Base-by-base conservation (phyloP, 768 basidiomycete species). In the Trametopsis cervina region DNA sequence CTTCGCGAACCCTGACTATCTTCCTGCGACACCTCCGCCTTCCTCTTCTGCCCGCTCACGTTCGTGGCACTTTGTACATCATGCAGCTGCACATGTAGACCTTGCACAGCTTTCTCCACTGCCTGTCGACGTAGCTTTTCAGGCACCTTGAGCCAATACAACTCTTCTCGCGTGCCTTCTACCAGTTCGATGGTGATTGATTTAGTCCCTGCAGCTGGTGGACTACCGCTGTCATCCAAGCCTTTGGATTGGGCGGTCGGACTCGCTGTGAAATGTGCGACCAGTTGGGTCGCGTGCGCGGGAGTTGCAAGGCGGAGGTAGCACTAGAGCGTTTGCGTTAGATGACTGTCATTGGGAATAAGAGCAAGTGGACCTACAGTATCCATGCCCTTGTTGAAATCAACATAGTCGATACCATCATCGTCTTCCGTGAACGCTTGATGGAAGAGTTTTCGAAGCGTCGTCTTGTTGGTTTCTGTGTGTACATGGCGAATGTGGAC, bases 91-190 rank as follows among this genome's bases (percentile, higher is more conserved):
- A 26, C 33, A 17, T 13, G 42, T 21, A 39, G 21, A 50, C 40
- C 45, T 2, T 42, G 53, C 29, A 72, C 50, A 0, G 71, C 73
- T 58, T 69, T 77, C 37, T 70, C 70, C 35, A 86, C 75, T 0
- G 88, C 86, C 54, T 78, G 73, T 41, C 66, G 62, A 13, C 80
- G 69, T 21, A 89, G 71, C 59, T 84, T 88, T 57, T 83, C 79
- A 0, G 89, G 89, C 0, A 90, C 80, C 51, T 82, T 82, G 46
- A 80, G 75, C 89, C 88, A 90, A 56, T 90, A 90, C 29, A 90
- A 46, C 49, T 74, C 77, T 55, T 89, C 88, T 49, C 73, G 70
- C 60, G 66, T 78, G 2, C 85, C 88, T 2, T 63, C 58, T 0
- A 90, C 78, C 13, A 80, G 38, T 57, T 88, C 87, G 37, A 77